phyloP scores from a whole-genome alignment of 192 early-diverging fungal genomes.

The Coemansia sp. region DNA sequence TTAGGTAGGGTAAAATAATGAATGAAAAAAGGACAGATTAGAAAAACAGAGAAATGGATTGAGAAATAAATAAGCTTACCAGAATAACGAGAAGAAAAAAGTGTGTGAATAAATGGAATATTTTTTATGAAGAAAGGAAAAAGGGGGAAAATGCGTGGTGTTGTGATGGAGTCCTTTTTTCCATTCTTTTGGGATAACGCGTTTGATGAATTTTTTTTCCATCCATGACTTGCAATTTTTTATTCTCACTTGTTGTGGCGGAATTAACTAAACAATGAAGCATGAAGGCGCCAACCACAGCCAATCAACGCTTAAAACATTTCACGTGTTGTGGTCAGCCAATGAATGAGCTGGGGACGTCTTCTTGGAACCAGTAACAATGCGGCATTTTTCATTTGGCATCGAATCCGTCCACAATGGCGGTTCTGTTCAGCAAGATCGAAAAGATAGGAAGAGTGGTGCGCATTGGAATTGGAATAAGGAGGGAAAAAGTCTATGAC shows the following conservation, averaged over 20 bases:
- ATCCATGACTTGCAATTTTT: too few relatives aligned
- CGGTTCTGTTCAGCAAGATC: neutral
- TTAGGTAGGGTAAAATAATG: neutral
- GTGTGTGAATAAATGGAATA: conserved; percentile 1
- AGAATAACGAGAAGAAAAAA: conserved; percentile 17
- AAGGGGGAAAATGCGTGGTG: neutral
- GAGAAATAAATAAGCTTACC: conserved; percentile 32
- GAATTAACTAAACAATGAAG: too few relatives aligned
- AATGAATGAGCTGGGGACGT: neutral
- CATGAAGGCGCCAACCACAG: neutral
- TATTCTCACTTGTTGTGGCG: too few relatives aligned
- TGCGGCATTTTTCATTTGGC: too few relatives aligned
- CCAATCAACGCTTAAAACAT: neutral
- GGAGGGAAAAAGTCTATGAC: neutral
- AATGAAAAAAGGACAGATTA: conserved; percentile 6
- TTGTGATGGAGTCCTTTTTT: neutral
- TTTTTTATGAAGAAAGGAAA: conserved; percentile 12
- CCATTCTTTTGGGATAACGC: too few relatives aligned
- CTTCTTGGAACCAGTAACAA: too few relatives aligned
- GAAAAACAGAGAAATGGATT: conserved; percentile 2
- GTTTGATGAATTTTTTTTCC: too few relatives aligned
- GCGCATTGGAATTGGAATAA: neutral
- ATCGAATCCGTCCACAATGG: too few relatives aligned
- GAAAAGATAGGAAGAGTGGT: neutral
- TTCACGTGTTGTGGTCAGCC: neutral